phyloP scores from a whole-genome alignment of 2,329 filamentous ascomycete species.

The Lasiodiplodia theobromae region DNA sequence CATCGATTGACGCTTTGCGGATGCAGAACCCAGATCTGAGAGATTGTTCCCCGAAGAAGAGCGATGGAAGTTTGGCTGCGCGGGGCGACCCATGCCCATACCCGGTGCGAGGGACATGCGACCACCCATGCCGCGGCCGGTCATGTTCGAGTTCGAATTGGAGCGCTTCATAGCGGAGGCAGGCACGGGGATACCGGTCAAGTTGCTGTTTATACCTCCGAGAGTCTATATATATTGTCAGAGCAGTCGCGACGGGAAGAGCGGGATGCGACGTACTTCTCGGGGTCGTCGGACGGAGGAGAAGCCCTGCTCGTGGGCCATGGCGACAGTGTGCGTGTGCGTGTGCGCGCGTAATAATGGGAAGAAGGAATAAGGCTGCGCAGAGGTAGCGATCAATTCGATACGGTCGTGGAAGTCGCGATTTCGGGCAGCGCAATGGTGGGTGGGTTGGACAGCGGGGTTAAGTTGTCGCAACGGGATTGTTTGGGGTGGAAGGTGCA shows the following conservation, averaged over 20 bases:
- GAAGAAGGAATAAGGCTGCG: background rate
- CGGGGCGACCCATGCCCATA: conserved; percentile 63
- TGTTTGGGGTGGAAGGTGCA: conserved; percentile 1
- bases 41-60: conserved; percentile 84
- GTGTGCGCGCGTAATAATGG: background rate
- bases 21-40: conserved; percentile 79
- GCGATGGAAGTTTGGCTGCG: conserved; percentile 85
- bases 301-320: conserved; percentile 87
- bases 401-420: background rate
- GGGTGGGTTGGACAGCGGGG: conserved; percentile 1
- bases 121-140: conserved; percentile 72
- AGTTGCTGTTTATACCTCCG: conserved; percentile 79
- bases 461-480: conserved; percentile 1
- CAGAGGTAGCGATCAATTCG: background rate
- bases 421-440: background rate
- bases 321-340: conserved; percentile 45
- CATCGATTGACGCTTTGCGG: conserved; percentile 83
- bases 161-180: conserved; percentile 93
- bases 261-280: conserved; percentile 72
- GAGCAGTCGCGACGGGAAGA: conserved; percentile 31
- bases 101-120: conserved; percentile 82
- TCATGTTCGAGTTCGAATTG: conserved; percentile 73
- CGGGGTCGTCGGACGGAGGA: conserved; percentile 92
- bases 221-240: conserved; percentile 69
- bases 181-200: conserved; percentile 84